A percentile compares a stretch with the other conserved stretches of the same genome.
Conservation (phyloP, 2,329 filamentous ascomycete species). For the Alternaria solani region DNA sequence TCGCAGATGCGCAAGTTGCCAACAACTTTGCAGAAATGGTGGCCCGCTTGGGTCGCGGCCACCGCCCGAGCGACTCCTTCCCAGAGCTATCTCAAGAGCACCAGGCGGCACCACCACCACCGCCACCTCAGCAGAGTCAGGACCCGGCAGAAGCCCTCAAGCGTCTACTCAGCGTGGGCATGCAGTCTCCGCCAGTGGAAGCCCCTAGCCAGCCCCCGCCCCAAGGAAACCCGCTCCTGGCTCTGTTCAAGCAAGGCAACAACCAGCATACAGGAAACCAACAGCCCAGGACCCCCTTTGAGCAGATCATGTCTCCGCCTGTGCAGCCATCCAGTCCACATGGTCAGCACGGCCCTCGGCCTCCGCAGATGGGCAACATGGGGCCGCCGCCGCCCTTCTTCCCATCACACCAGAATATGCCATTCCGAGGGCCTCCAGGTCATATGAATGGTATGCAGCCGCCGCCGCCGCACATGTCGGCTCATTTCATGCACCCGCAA, state of each 20-base stretch:
- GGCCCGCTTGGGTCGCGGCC: conserved; percentile 38
- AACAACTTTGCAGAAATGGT: conserved; percentile 44
- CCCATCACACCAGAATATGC: conserved; percentile 49
- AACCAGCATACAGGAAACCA: conserved; percentile 22
- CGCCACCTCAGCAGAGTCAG: conserved; percentile 27
- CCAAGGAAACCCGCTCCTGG: conserved; percentile 60
- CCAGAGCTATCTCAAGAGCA: conserved; percentile 42
- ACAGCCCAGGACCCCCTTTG: conserved; percentile 58
- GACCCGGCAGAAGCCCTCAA: conserved; percentile 63
- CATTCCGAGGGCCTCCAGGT: conserved; percentile 33
- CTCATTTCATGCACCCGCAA: conserved; percentile 25
- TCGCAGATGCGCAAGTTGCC: conserved; percentile 22
- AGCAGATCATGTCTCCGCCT: conserved; percentile 61
- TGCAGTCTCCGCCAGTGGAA: conserved; percentile 44
- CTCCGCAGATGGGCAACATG: conserved; percentile 58
- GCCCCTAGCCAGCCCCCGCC: conserved; percentile 34
- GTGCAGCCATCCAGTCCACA: conserved; percentile 64
- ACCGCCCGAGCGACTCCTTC: conserved; percentile 37
- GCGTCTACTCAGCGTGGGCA: conserved; percentile 57
- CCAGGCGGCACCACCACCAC: conserved; percentile 18
- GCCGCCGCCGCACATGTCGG: conserved; percentile 33
- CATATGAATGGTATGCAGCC: conserved; percentile 35
- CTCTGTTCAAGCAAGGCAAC: conserved; percentile 58
- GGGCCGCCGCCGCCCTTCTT: conserved; percentile 61
- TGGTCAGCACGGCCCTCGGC: conserved; percentile 63